These are phyloP conservation scores for Coprinellus aureogranulatus DNA, from an alignment of 768 basidiomycete genomes.

Conservation along the genomic window DNA sequence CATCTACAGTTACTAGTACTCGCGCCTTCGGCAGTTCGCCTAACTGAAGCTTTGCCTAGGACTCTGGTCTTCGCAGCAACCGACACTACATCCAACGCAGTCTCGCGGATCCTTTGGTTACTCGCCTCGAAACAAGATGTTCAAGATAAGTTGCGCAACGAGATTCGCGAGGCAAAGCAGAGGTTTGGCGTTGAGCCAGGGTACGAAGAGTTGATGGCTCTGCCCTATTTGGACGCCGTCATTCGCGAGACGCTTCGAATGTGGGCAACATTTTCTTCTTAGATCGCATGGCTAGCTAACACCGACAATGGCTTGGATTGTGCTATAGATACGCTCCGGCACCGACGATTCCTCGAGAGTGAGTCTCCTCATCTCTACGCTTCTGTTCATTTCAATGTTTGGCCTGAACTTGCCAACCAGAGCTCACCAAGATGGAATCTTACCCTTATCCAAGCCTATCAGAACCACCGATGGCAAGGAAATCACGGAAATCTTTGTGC, in stretches of 20 bases:
- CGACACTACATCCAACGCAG: constrained; percentile 30
- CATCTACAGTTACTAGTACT: not conserved
- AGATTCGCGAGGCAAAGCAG: constrained; percentile 29
- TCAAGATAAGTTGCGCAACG: constrained; percentile 35
- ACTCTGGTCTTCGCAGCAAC: constrained; percentile 31
- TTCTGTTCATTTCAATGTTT: not conserved
- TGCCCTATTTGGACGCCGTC: constrained; percentile 22
- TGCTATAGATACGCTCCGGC: constrained; percentile 21
- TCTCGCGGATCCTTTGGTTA: constrained; percentile 36
- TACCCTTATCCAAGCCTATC: constrained; percentile 42
- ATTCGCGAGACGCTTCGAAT: constrained; percentile 35
- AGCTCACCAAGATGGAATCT: constrained; percentile 31
- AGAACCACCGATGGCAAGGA: constrained; percentile 33
- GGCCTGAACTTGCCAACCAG: constrained; percentile 22
- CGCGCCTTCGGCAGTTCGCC: not conserved
- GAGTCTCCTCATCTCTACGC: constrained; percentile 1
- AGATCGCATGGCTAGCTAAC: not conserved
- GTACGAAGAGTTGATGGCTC: constrained; percentile 17
- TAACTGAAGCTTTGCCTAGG: constrained; percentile 23
- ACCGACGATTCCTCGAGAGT: constrained; percentile 10
- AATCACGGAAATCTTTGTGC: constrained; percentile 35
- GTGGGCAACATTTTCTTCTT: constrained; percentile 18
- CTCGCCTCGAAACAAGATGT: constrained; percentile 36
- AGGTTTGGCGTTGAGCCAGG: constrained; percentile 13
- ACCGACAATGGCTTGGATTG: too few relatives aligned